phyloP scores from a whole-genome alignment of 176 grass and related monocot genomes.

The Carex parvula region DNA sequence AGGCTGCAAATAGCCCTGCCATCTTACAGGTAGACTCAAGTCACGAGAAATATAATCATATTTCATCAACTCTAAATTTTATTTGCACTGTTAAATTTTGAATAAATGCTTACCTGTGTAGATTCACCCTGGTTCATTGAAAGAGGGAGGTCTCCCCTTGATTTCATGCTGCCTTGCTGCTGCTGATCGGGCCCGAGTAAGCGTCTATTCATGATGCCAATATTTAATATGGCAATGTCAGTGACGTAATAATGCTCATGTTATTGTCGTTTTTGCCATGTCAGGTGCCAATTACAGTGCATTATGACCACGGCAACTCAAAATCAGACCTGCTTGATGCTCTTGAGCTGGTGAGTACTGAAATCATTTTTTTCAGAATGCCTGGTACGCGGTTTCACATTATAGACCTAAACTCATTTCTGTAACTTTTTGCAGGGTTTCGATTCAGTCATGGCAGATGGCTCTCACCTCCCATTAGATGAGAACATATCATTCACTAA shows the following conservation, averaged over 20 bases:
- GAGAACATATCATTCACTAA: slow-evolving; percentile 69
- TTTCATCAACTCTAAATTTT: neutral
- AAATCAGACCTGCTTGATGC: slow-evolving; percentile 75
- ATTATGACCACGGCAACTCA: slow-evolving; percentile 85
- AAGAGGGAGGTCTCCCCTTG: slow-evolving; percentile 70
- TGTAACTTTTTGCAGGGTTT: slow-evolving; percentile 60
- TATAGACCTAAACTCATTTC: neutral
- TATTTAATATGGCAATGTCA: neutral
- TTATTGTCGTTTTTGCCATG: slow-evolving; percentile 24
- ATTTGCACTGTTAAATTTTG: neutral
- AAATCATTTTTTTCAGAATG: neutral
- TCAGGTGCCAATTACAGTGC: slow-evolving; percentile 81
- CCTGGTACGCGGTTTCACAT: neutral
- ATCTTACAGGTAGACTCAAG: slow-evolving; percentile 68
- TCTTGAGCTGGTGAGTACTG: slow-evolving; percentile 73
- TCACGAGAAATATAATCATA: neutral
- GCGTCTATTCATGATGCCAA: neutral
- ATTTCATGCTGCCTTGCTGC: slow-evolving; percentile 82
- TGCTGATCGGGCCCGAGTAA: slow-evolving; percentile 72
- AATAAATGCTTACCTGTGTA: slow-evolving; percentile 26
- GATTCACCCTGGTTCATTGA: slow-evolving; percentile 94
- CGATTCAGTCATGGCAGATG: slow-evolving; percentile 94
- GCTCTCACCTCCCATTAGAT: slow-evolving; percentile 64
- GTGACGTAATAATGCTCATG: slow-evolving; percentile 24
- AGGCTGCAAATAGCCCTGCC: slow-evolving; percentile 82